Base-by-base conservation (phyloP, 805 yeast species). In the Saccharomycopsis fibuligera region DNA sequence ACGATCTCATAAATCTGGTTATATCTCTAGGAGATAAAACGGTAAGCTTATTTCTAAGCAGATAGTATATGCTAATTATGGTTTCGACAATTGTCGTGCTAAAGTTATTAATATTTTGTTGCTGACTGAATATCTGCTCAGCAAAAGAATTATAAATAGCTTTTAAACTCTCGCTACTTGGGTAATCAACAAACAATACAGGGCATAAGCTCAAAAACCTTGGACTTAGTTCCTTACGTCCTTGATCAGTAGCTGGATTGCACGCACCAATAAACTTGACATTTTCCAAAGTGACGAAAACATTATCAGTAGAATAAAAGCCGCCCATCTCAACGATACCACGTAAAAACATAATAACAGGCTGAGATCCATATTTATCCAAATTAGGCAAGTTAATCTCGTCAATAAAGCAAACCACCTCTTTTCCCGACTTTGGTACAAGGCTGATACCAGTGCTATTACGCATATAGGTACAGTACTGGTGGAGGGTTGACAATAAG, bases 201-300 rank as follows among this genome's bases (percentile, higher is more conserved):
- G 83, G 65, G 2, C 77, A 69, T 57, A 82, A 90, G 4, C 95
- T 70, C 41, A 85, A 62, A 56, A 90, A 82, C 38, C 96, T 66
- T 8, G 68, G 59, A 1, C 79, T 68, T 21, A 91, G 59, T 2
- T 60, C 61, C 9, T 73, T 67, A 52, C 98, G 72, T 0, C 96
- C 96, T 2, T 79, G 76, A 62, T 86, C 95, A 0, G 81, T 72
- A 0, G 96, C 82, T 1, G 96, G 93, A 59, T 91, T 91, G 62
- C 98, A 91, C 0, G 98, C 97, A 6, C 95, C 97, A n/a, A 89
- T 93, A 65, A 91, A 73, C 58, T 85, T 95, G 24, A 91, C 70
- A 41, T 80, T 73, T 16, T 72, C 67, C 6, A 88, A 51, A 0
- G 67, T 54, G 1, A 90, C 78, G 96, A 96, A 91, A 23, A 71